phyloP scores from a whole-genome alignment of 352 stramenopile genomes.

The Phytophthora nicotianae region DNA sequence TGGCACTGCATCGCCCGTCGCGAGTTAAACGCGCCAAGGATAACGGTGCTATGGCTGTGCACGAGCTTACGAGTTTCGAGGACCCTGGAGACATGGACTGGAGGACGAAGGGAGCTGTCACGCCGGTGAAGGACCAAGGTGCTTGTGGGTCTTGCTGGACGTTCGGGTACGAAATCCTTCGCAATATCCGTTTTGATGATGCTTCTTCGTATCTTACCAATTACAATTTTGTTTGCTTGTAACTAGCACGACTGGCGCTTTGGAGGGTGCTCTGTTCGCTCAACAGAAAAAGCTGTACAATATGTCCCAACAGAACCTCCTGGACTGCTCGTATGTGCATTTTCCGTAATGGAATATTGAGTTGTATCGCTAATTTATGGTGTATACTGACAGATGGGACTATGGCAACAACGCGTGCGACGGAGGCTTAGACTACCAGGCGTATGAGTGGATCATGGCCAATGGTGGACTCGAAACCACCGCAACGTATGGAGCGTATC shows the following conservation, averaged over 20 bases:
- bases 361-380: slow-evolving; percentile 1
- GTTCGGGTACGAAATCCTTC: slow-evolving; percentile 58
- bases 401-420: slow-evolving; percentile 92
- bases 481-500: slow-evolving; percentile 86
- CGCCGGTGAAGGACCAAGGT: slow-evolving; percentile 91
- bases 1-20: slow-evolving; percentile 49
- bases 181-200: not conserved
- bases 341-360: not conserved
- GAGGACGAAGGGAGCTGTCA: slow-evolving; percentile 86
- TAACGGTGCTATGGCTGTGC: slow-evolving; percentile 60
- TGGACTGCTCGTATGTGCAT: slow-evolving; percentile 88
- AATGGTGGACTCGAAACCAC: slow-evolving; percentile 82
- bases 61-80: slow-evolving; percentile 43
- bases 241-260: slow-evolving; percentile 72
- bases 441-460: slow-evolving; percentile 89
- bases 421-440: slow-evolving; percentile 90
- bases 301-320: slow-evolving; percentile 89
- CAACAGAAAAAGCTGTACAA: slow-evolving; percentile 79
- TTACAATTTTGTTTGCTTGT: slow-evolving; percentile 15
- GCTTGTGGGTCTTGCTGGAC: slow-evolving; percentile 93
- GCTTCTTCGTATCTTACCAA: not conserved
- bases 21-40: slow-evolving; percentile 57
- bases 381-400: slow-evolving; percentile 67
- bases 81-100: slow-evolving; percentile 85
- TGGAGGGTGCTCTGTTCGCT: slow-evolving; percentile 79